phyloP scores from a whole-genome alignment of 108 stramenopile genomes.

The Skeletonema menzelii region DNA sequence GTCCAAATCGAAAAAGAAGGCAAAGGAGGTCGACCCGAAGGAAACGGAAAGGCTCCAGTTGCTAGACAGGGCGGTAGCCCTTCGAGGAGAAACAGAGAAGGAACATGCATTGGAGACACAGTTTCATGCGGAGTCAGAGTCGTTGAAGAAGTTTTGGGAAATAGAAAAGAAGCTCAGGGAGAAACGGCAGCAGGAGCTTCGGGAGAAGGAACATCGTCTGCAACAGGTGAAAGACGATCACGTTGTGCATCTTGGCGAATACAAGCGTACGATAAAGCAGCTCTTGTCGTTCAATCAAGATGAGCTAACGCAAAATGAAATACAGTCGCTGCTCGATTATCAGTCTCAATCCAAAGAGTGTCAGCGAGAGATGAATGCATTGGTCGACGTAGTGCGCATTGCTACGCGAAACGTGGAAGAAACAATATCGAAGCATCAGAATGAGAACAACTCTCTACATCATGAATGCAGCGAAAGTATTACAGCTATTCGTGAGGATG shows the following conservation, averaged over 20 bases:
- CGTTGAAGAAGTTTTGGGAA: constrained; percentile 35
- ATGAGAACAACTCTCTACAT: constrained; percentile 18
- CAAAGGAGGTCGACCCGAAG: constrained; percentile 10
- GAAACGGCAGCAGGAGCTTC: constrained; percentile 20
- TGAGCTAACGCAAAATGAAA: constrained; percentile 22
- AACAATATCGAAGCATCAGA: constrained; percentile 18
- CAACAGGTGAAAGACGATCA: constrained; percentile 33
- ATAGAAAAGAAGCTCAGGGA: constrained; percentile 38
- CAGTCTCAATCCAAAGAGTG: constrained; percentile 21
- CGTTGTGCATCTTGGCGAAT: constrained; percentile 15
- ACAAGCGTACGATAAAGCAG: constrained; percentile 39
- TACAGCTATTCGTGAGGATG: constrained; percentile 31
- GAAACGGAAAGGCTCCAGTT: constrained; percentile 28
- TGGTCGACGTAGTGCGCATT: constrained; percentile 13
- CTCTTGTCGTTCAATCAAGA: constrained; percentile 33
- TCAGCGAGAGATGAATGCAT: constrained; percentile 15
- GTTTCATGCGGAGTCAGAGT: constrained; percentile 22
- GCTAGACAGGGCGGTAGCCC: constrained; percentile 15
- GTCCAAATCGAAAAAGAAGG: constrained; percentile 24
- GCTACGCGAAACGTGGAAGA: constrained; percentile 11
- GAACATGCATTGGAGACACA: constrained; percentile 15
- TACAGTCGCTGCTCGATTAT: constrained; percentile 16
- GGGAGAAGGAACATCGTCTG: constrained; percentile 39
- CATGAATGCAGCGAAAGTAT: constrained; percentile 5
- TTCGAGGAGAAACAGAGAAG: constrained; percentile 7